Evolutionary conservation across 2,329 filamentous ascomycete species (phyloP).

Genomic region (Ascochyta fabae): DNA sequence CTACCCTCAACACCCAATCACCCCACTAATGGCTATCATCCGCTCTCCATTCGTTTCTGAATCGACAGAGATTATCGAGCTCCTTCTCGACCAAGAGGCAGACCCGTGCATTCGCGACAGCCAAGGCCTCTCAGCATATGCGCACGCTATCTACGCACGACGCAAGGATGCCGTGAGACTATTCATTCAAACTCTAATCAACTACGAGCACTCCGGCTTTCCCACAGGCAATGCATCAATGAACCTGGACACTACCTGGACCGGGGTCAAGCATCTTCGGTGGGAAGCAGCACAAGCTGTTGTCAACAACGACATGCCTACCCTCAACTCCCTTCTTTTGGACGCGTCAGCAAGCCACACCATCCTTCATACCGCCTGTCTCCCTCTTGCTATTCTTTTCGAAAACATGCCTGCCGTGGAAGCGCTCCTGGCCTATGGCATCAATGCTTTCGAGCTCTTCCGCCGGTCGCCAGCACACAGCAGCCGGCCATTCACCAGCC

Average conservation of each 20-base stretch:
- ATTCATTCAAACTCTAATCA: conserved; percentile 1
- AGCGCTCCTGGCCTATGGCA: conserved; percentile 14
- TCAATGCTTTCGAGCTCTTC: conserved; percentile 14
- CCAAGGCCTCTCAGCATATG: conserved; percentile 15
- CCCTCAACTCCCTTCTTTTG: conserved; percentile 5
- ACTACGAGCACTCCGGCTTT: conserved; percentile 5
- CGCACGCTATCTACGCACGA: conserved; percentile 15
- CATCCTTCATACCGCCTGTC: conserved; percentile 13
- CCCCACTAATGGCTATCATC: conserved; percentile 17
- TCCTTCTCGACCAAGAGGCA: conserved; percentile 15
- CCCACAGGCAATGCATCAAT: conserved; percentile 15
- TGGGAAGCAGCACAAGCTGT: conserved; percentile 17
- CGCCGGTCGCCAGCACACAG: conserved; percentile 7
- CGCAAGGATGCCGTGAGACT: conserved; percentile 12
- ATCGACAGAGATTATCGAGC: conserved; percentile 14
- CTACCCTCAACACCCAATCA: conserved; percentile 17
- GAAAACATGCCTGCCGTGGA: conserved; percentile 9
- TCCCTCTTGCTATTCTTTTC: conserved; percentile 16
- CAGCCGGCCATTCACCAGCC: conserved; percentile 17
- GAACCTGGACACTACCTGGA: conserved; percentile 16
- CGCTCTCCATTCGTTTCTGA: conserved; percentile 17
- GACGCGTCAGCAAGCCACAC: conserved; percentile 3
- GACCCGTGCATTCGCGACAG: conserved; percentile 17
- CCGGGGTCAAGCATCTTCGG: conserved; percentile 15
- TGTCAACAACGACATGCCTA: conserved; percentile 9